A percentile compares a stretch with the other conserved stretches of the same genome.
Evolutionary conservation across 2,329 filamentous ascomycete genomes (phyloP).

Genomic region (Ophiostoma australiae): DNA sequence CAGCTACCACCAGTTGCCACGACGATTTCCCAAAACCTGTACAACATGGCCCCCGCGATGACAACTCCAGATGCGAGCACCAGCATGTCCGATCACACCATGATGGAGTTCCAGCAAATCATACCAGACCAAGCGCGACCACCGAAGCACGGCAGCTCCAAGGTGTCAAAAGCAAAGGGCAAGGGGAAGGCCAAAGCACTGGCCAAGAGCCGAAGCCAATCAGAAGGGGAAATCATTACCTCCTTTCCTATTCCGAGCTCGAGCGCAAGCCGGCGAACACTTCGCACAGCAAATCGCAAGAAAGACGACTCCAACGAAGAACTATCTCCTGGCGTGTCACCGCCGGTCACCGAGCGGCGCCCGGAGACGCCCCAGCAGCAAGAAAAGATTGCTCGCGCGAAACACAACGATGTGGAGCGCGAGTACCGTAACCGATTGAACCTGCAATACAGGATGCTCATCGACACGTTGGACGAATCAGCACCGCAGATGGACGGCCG

Average conservation of each 20-base stretch:
- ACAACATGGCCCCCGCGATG: not conserved
- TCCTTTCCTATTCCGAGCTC: slow-evolving; percentile 17
- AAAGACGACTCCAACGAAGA: slow-evolving; percentile 18
- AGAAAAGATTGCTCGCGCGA: slow-evolving; percentile 22
- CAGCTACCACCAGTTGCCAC: not conserved
- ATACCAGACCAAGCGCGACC: not conserved
- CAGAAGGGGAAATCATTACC: slow-evolving; percentile 15
- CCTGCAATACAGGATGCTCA: slow-evolving; percentile 42
- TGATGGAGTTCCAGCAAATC: not conserved
- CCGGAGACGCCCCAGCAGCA: slow-evolving; percentile 2
- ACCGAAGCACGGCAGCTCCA: not conserved
- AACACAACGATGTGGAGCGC: slow-evolving; percentile 46
- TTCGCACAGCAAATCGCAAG: slow-evolving; percentile 26
- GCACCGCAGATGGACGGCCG: slow-evolving; percentile 20
- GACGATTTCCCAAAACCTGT: not conserved
- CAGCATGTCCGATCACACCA: not conserved
- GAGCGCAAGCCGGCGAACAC: slow-evolving; percentile 21
- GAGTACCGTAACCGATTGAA: slow-evolving; percentile 47
- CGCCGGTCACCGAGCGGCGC: not conserved
- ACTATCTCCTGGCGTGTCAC: not conserved
- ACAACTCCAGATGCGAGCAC: not conserved
- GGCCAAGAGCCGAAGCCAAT: not conserved
- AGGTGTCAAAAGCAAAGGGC: slow-evolving; percentile 12
- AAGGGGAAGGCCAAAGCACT: slow-evolving; percentile 6
- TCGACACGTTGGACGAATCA: slow-evolving; percentile 39